Conservation (phyloP, 1,284 basidiomycete genomes). For the Boletus subluridellus region DNA sequence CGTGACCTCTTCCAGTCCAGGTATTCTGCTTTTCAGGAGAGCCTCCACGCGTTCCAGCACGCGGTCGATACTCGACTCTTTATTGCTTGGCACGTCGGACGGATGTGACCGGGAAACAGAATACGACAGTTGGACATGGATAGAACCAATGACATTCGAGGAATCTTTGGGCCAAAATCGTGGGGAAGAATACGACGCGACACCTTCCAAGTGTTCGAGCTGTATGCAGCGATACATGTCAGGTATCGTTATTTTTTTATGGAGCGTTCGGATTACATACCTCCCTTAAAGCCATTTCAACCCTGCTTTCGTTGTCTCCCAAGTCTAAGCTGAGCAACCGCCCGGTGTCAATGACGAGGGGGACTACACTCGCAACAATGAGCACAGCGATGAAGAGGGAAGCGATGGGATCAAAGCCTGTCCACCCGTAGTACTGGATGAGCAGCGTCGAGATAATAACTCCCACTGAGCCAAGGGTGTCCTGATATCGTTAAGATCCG, state of each 20-base stretch:
- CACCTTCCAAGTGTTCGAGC: constrained; percentile 67
- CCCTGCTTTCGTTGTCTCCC: constrained; percentile 61
- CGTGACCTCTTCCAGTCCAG: constrained; percentile 79
- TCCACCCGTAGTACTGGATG: constrained; percentile 98
- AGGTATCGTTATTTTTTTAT: neutral
- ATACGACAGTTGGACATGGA: constrained; percentile 74
- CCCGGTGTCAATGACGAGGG: constrained; percentile 91
- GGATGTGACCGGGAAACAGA: constrained; percentile 41
- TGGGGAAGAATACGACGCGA: constrained; percentile 76
- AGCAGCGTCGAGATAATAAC: constrained; percentile 96
- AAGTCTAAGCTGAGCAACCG: constrained; percentile 87
- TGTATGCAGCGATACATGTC: constrained; percentile 36
- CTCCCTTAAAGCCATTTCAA: constrained; percentile 74
- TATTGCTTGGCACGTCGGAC: constrained; percentile 52
- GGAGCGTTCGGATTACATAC: constrained; percentile 39
- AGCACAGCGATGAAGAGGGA: constrained; percentile 94
- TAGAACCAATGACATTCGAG: constrained; percentile 80
- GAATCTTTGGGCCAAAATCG: constrained; percentile 98
- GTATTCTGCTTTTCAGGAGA: constrained; percentile 66
- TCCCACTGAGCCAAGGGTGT: constrained; percentile 91
- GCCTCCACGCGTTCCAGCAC: constrained; percentile 74
- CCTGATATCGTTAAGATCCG: constrained; percentile 43
- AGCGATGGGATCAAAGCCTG: constrained; percentile 97
- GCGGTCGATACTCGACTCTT: constrained; percentile 58
- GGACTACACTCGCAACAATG: constrained; percentile 93